Base-by-base conservation (phyloP, 2,329 filamentous ascomycete genomes). In the Penicillium frequentans region DNA sequence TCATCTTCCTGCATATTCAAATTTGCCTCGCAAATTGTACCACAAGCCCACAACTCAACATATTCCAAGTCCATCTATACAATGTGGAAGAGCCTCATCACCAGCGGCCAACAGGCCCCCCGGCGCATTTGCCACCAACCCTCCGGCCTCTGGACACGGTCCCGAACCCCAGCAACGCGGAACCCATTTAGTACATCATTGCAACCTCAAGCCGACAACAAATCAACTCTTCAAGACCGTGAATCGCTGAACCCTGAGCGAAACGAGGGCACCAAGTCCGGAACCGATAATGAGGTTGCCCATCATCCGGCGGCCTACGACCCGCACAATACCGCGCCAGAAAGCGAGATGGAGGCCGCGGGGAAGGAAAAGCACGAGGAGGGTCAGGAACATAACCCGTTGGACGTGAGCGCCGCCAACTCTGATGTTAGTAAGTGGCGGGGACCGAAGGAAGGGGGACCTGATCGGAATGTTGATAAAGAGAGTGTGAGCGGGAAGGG, bases 191-290 rank as follows among this genome's bases (percentile, higher is more conserved):
- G 56, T 39, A 51, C 57, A n/a, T 33, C 60, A 26, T 37, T 57
- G 27, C 26, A 21, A 13, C 19, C 35, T 19, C 60, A 61, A 31
- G 5, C 39, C 4, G n/a, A 14, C 24, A 50, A 49, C 19, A n/a
- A 49, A 42, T 45, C 29, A 52, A 23, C n/a, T 13, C 19, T 51
- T 35, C 59, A 54, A 19, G 81, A 87, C 68, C 83, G 85, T 51
- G 82, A 88, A 61, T 81, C 81, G 3, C 81, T 96, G 33, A 84
- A 88, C 57, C 86, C 89, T 0, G 80, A 84, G 33, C 75, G 82
- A 2, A 85, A 82, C 53, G 90, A 96, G 70, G 85, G 87, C 74
- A 84, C 85, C 56, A 85, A 88, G 69, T 86, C 85, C 49, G 89
- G 85, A 3, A 84, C 84, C 0, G 90, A 86, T 63, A 77, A 86